Base-by-base conservation (phyloP, 1,284 basidiomycete genomes). In the Chalciporus piperatoides region DNA sequence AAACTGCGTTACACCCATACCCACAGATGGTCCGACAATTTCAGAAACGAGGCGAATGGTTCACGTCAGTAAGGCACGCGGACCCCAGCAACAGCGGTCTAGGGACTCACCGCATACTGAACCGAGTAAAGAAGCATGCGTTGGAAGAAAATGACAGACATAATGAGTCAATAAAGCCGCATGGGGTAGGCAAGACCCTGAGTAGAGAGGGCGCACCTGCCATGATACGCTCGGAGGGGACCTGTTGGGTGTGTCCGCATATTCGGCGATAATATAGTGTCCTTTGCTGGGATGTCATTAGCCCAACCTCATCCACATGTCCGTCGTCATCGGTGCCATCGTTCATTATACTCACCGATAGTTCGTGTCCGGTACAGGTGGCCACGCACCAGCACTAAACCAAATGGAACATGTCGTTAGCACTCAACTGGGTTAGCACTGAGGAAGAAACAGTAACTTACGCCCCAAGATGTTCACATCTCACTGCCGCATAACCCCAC, bases 401-500 rank as follows among this genome's bases (percentile, higher is more conserved):
- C 35, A 44, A 23, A 23, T 9, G 17, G 21, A 25, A 17, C 32
- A 47, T 25, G n/a, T 19, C 38, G 27, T 63, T 44, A 52, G 48
- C 41, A 28, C 6, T 35, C 30, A 15, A 52, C 42, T 37, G 36
- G 12, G 12, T 46, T 19, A 14, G 17, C 45, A 25, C n/a, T 30
- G n/a, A 23, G 52, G 21, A 46, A 41, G 23, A 7, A 23, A 23
- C 6, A 24, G 24, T 6, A 57, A 82, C 86, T 59, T 58, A 86
- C 82, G 80, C 77, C 54, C 86, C 77, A 41, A 92, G 70, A 69
- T 87, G 83, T 2, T 80, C 81, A 62, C 86, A 90, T 33, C 89
- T 72, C 44, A 89, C 74, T 6, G 86, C 86, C 33, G 90, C 86
- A 65, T 90, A 86, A 1, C 90, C 90, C 75, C 86, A 89, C 67